Evolutionary conservation across 1,139 yeast species (phyloP).

Genomic region (Nakaseomyces uthaithaninus): DNA sequence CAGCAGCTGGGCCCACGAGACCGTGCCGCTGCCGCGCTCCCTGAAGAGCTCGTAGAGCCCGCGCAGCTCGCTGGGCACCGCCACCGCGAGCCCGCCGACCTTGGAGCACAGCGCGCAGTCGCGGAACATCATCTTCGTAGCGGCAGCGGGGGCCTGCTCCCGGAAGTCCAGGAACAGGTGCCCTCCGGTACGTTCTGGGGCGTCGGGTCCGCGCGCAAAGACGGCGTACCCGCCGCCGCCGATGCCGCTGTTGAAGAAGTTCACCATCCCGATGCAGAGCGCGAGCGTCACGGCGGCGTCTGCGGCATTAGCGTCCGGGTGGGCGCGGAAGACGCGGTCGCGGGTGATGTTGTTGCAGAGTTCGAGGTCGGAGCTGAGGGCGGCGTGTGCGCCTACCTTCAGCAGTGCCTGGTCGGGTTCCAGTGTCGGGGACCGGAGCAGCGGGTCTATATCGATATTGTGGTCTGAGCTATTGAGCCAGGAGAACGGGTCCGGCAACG

Average conservation of each 20-base stretch:
- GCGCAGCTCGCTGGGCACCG: slow-evolving; percentile 80
- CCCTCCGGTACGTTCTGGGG: slow-evolving; percentile 34
- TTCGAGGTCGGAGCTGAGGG: slow-evolving; percentile 71
- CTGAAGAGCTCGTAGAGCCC: slow-evolving; percentile 60
- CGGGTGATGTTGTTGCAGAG: slow-evolving; percentile 64
- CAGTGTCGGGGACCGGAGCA: slow-evolving; percentile 33
- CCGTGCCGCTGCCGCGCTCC: slow-evolving; percentile 59
- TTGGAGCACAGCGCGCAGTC: slow-evolving; percentile 43
- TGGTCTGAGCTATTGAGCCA: slow-evolving; percentile 14
- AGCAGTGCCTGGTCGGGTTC: slow-evolving; percentile 34
- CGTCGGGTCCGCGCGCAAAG: slow-evolving; percentile 31
- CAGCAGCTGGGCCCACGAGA: slow-evolving; percentile 66
- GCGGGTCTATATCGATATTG: slow-evolving; percentile 30
- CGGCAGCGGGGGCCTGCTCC: slow-evolving; percentile 68
- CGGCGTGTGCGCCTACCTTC: slow-evolving; percentile 43
- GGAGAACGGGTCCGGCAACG: slow-evolving; percentile 5
- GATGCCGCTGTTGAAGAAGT: slow-evolving; percentile 79
- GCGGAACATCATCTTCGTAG: slow-evolving; percentile 60
- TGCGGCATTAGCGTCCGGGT: slow-evolving; percentile 54
- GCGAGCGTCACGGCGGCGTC: slow-evolving; percentile 90
- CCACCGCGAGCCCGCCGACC: slow-evolving; percentile 79
- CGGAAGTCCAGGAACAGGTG: slow-evolving; percentile 66
- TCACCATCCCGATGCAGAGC: slow-evolving; percentile 76
- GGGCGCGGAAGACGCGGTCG: slow-evolving; percentile 39
- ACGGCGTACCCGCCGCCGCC: slow-evolving; percentile 88